These are phyloP conservation scores for Ochromonas danica DNA, from an alignment of 108 stramenopile genomes.

Conservation along the genomic window DNA sequence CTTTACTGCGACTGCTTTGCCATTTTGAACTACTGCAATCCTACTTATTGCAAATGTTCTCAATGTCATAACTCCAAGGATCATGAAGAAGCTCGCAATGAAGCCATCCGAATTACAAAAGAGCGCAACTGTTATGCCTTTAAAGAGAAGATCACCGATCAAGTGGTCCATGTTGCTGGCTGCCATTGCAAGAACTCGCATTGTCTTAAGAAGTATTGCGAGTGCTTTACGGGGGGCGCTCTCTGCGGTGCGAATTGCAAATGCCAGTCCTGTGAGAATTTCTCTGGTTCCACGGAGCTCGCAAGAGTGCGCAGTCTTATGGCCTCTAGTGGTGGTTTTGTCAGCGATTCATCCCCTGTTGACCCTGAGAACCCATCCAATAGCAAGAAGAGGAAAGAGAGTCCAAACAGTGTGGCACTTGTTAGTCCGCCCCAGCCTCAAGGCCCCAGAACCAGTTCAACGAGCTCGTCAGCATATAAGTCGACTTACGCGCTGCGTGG, in stretches of 20 bases:
- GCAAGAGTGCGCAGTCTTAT: neutral
- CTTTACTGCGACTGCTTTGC: slow-evolving; percentile 92
- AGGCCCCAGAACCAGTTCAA: neutral
- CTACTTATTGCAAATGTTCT: slow-evolving; percentile 72
- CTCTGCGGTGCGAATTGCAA: slow-evolving; percentile 81
- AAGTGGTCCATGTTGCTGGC: slow-evolving; percentile 36
- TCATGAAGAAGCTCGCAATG: slow-evolving; percentile 63
- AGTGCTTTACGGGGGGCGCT: slow-evolving; percentile 79
- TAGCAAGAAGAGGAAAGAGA: neutral
- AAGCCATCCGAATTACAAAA: slow-evolving; percentile 74
- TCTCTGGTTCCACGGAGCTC: slow-evolving; percentile 27
- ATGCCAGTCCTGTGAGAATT: slow-evolving; percentile 86
- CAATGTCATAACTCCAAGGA: slow-evolving; percentile 69
- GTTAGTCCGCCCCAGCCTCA: neutral
- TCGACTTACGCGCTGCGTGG: neutral
- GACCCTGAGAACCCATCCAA: neutral
- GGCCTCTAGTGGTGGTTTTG: neutral
- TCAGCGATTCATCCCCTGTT: neutral
- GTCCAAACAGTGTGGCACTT: neutral
- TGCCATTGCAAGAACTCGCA: slow-evolving; percentile 54
- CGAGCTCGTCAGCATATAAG: neutral
- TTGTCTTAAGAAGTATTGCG: slow-evolving; percentile 76
- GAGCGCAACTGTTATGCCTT: slow-evolving; percentile 79
- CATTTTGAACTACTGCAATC: slow-evolving; percentile 68
- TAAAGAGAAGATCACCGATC: slow-evolving; percentile 72